Percentiles rank a stretch among this genome's conserved stretches.
Conservation (phyloP, 345 rosid genomes). For the Microthlaspi erraticum region DNA sequence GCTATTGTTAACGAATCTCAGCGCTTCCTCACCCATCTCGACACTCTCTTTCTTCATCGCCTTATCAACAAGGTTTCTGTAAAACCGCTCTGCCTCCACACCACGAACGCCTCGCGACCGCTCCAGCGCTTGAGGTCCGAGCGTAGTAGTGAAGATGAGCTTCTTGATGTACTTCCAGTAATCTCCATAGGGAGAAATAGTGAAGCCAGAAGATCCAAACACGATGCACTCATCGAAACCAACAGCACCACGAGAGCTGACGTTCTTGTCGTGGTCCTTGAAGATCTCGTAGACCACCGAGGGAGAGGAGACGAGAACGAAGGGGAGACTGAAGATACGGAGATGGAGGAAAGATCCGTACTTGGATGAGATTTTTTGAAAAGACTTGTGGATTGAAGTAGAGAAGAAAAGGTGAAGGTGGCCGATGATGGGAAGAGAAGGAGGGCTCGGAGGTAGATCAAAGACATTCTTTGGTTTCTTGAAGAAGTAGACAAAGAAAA, state of each 20-base stretch:
- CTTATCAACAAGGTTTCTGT: conserved; percentile 13
- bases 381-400: conserved; percentile 3
- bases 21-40: conserved; percentile 32
- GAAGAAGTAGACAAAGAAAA: conserved; percentile 1
- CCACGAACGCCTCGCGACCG: conserved; percentile 26
- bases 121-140: conserved; percentile 31
- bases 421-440: conserved; percentile 16
- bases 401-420: conserved; percentile 18
- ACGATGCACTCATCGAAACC: conserved; percentile 18
- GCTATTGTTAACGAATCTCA: conserved; percentile 26
- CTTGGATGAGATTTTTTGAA: neutral
- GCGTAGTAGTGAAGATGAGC: conserved; percentile 33
- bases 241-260: neutral
- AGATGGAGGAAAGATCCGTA: conserved; percentile 28
- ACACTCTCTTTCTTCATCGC: conserved; percentile 26
- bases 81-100: conserved; percentile 28
- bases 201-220: conserved; percentile 25
- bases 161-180: conserved; percentile 40
- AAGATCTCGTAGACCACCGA: conserved; percentile 25
- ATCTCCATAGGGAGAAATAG: conserved; percentile 40
- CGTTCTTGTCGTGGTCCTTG: conserved; percentile 24
- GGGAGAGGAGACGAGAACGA: conserved; percentile 15
- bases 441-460: conserved; percentile 17
- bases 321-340: conserved; percentile 10
- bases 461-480: conserved; percentile 8